A percentile compares a stretch with the other conserved stretches of the same genome.
These are phyloP conservation scores for Trichoderma oligosporum DNA, from an alignment of 2,329 filamentous ascomycete genomes.

Conservation along the genomic window DNA sequence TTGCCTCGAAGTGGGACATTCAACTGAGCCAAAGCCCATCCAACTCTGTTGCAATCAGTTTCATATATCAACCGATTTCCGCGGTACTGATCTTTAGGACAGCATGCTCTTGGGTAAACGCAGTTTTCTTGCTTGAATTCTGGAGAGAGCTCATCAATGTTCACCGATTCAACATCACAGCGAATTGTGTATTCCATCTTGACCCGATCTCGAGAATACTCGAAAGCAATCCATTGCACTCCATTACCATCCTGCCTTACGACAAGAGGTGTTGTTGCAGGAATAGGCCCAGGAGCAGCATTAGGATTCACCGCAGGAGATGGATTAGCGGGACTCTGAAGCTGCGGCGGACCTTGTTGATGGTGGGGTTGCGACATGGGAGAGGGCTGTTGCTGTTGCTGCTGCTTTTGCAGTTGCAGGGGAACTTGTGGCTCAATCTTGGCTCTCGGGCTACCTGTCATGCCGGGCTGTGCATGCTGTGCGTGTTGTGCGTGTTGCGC, in stretches of 20 bases:
- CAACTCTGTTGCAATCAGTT: slow-evolving; percentile 98
- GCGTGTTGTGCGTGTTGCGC: slow-evolving; percentile 48
- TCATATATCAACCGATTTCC: slow-evolving; percentile 95
- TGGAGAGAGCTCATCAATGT: slow-evolving; percentile 74
- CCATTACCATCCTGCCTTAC: slow-evolving; percentile 94
- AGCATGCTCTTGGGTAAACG: slow-evolving; percentile 93
- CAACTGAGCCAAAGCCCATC: slow-evolving; percentile 93
- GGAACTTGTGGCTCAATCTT: slow-evolving; percentile 62
- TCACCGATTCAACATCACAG: slow-evolving; percentile 95
- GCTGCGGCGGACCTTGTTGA: slow-evolving; percentile 37
- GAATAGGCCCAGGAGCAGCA: slow-evolving; percentile 91
- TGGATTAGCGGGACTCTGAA: slow-evolving; percentile 38
- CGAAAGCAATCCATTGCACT: slow-evolving; percentile 98
- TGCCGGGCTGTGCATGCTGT: slow-evolving; percentile 50
- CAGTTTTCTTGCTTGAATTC: slow-evolving; percentile 99
- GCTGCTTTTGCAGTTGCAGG: slow-evolving; percentile 56
- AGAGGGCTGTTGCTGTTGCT: slow-evolving; percentile 40
- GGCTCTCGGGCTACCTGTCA: slow-evolving; percentile 58
- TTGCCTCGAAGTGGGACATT: slow-evolving; percentile 90
- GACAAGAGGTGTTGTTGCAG: slow-evolving; percentile 90
- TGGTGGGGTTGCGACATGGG: slow-evolving; percentile 40
- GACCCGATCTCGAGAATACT: slow-evolving; percentile 92
- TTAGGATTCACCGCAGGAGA: slow-evolving; percentile 70
- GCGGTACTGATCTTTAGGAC: slow-evolving; percentile 90
- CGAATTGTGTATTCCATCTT: slow-evolving; percentile 99